These are phyloP conservation scores for Cryptosporidium viatorum DNA, from an alignment of 169 alveolate genomes.

Conservation along the genomic window DNA sequence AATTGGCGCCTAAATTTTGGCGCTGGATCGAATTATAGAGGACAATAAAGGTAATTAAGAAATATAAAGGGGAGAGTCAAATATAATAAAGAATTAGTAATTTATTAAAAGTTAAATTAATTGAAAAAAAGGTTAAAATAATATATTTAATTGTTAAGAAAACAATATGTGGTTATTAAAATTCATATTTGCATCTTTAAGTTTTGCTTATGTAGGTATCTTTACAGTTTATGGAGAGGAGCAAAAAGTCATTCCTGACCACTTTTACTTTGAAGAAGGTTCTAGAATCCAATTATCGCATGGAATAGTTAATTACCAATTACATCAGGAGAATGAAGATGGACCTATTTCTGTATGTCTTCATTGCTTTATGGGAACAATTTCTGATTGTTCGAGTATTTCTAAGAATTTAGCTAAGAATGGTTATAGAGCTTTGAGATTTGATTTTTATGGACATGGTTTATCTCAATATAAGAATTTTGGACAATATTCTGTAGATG, in stretches of 20 bases:
- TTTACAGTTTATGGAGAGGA: neutral
- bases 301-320: constrained; percentile 48
- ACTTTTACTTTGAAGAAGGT: constrained; percentile 47
- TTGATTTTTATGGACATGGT: constrained; percentile 72
- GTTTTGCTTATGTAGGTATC: neutral
- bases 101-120: neutral
- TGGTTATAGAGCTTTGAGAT: constrained; percentile 60
- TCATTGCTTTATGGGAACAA: constrained; percentile 69
- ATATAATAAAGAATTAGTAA: neutral
- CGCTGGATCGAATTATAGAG: constrained; percentile 41
- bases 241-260: constrained; percentile 51
- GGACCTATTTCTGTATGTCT: constrained; percentile 53
- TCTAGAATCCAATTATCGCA: neutral
- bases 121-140: neutral
- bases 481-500: constrained; percentile 55
- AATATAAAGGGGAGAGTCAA: neutral
- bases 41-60: neutral
- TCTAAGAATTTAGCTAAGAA: constrained; percentile 32
- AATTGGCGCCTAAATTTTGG: neutral
- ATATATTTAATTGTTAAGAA: neutral
- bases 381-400: constrained; percentile 59
- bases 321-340: neutral
- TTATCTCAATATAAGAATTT: constrained; percentile 27
- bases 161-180: neutral
- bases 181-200: neutral